phyloP scores from a whole-genome alignment of 139 green algal genomes.

The Pseudopediastrum boryanum region DNA sequence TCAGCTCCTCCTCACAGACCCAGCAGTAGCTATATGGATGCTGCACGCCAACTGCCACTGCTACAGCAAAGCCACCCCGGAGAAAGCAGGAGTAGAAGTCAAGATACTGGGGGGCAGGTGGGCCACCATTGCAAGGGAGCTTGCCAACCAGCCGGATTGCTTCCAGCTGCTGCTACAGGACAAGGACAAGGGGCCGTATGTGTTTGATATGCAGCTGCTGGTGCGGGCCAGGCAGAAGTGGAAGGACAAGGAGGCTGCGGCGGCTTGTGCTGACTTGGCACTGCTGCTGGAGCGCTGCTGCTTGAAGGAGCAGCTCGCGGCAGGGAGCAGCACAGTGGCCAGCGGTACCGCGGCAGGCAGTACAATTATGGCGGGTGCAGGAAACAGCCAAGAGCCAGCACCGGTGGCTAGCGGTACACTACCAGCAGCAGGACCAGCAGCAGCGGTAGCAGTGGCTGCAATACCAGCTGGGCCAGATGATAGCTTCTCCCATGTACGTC shows the following conservation, averaged over 20 bases:
- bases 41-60: neutral
- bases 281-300: slow-evolving; percentile 24
- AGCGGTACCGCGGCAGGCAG: no score
- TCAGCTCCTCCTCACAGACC: no score
- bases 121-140: neutral
- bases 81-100: neutral
- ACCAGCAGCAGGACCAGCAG: neutral
- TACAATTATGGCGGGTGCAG: neutral
- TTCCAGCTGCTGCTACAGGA: slow-evolving; percentile 12
- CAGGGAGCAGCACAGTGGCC: no score
- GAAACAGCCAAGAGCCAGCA: no score
- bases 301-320: slow-evolving; percentile 28
- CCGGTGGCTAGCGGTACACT: neutral
- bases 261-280: neutral
- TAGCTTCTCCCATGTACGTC: slow-evolving; percentile 15
- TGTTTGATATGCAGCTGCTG: slow-evolving; percentile 20
- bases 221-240: neutral
- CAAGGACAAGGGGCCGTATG: neutral
- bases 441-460: no score
- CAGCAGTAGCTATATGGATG: slow-evolving; percentile 11
- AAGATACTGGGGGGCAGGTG: neutral
- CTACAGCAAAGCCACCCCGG: neutral
- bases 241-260: neutral
- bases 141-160: neutral
- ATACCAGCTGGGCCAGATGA: neutral